A percentile compares a stretch with the other conserved stretches of the same genome.
phyloP scores from a whole-genome alignment of 2,329 filamentous ascomycete species.

The Falciphora oryzae region DNA sequence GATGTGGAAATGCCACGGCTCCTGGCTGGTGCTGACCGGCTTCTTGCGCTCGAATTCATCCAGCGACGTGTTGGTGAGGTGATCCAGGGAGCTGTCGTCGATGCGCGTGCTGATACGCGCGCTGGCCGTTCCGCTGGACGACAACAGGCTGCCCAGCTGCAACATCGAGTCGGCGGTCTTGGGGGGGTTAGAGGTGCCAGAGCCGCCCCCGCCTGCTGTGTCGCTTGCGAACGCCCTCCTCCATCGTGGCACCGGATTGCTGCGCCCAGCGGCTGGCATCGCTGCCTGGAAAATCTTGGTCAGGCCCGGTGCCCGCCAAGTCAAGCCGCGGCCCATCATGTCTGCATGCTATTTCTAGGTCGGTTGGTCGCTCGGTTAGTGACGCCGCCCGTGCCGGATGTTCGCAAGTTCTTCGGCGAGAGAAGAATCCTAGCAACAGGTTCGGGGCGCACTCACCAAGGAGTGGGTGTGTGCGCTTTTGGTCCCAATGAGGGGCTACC shows the following conservation, averaged over 20 bases:
- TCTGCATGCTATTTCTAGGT: background rate
- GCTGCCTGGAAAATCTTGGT: background rate
- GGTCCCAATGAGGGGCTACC: no score
- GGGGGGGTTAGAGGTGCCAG: background rate
- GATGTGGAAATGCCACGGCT: constrained; percentile 82
- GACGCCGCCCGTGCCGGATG: background rate
- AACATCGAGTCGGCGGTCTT: background rate
- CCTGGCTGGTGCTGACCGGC: constrained; percentile 23
- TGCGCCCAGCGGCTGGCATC: background rate
- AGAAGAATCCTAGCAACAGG: no score
- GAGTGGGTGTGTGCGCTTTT: no score
- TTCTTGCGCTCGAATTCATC: background rate
- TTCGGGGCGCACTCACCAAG: no score
- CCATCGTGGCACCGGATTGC: background rate
- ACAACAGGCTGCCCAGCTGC: background rate
- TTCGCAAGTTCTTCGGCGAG: background rate
- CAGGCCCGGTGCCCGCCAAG: background rate
- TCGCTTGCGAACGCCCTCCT: constrained; percentile 4
- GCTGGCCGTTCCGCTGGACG: background rate
- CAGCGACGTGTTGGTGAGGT: background rate
- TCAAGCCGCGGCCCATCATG: background rate
- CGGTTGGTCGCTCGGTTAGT: background rate
- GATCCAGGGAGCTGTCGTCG: background rate
- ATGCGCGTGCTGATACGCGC: background rate
- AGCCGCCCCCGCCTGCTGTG: background rate